A percentile compares a stretch with the other conserved stretches of the same genome.
Evolutionary conservation across 2,329 filamentous ascomycete species (phyloP).

Genomic region (Aspergillus terreus): DNA sequence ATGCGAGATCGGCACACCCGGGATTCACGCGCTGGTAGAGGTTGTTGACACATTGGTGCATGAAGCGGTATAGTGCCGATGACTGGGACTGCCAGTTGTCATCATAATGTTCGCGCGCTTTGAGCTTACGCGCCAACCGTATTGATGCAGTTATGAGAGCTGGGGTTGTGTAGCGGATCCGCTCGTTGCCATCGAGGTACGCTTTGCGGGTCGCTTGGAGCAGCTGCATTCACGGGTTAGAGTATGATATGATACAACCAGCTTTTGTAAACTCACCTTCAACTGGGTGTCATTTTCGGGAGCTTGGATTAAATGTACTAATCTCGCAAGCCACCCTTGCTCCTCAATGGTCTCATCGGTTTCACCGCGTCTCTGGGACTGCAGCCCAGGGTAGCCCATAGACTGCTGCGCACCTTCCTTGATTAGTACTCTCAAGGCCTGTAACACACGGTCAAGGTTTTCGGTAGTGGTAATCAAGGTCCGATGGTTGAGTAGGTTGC

Average conservation of each 20-base stretch:
- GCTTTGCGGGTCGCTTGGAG: constrained; percentile 84
- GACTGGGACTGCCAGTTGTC: constrained; percentile 70
- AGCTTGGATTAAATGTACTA: constrained; percentile 81
- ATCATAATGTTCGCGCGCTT: constrained; percentile 81
- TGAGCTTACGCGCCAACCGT: constrained; percentile 84
- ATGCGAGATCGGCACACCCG: constrained; percentile 78
- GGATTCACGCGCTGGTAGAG: constrained; percentile 82
- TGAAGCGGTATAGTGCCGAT: constrained; percentile 88
- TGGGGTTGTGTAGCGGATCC: constrained; percentile 92
- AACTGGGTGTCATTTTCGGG: constrained; percentile 91
- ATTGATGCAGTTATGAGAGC: constrained; percentile 85
- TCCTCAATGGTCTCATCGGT: constrained; percentile 98
- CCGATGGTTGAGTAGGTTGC: constrained; percentile 76
- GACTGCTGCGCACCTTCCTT: constrained; percentile 84
- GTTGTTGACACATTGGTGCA: constrained; percentile 81
- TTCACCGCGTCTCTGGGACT: constrained; percentile 71
- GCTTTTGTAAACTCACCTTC: constrained; percentile 49
- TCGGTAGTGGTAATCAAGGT: constrained; percentile 73
- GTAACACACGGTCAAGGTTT: constrained; percentile 82
- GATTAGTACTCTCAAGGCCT: constrained; percentile 85
- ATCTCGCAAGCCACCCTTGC: constrained; percentile 91
- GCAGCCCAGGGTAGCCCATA: constrained; percentile 77
- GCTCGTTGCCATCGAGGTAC: constrained; percentile 87
- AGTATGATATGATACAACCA: constrained; percentile 8
- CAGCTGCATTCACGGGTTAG: constrained; percentile 47